These are phyloP conservation scores for Lyophyllum decastes DNA, from an alignment of 768 basidiomycete species.

Conservation along the genomic window DNA sequence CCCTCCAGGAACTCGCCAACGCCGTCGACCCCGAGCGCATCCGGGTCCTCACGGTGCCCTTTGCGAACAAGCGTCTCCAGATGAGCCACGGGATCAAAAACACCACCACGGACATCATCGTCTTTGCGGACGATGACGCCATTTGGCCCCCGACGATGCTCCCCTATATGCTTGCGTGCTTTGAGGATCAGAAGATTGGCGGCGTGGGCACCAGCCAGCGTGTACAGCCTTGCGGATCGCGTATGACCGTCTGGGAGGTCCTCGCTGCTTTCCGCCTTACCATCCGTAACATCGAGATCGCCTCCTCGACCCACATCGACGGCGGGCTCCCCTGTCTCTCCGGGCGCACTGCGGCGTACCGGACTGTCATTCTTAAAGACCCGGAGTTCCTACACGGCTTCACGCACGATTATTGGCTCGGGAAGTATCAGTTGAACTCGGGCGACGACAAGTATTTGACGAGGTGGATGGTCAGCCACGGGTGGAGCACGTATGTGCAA, in stretches of 20 bases:
- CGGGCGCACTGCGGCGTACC: constrained; percentile 90
- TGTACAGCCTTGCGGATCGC: constrained; percentile 75
- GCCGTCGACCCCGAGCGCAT: constrained; percentile 84
- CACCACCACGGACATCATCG: constrained; percentile 89
- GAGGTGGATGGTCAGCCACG: constrained; percentile 94
- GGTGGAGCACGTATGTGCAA: constrained; percentile 94
- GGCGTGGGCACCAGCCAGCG: constrained; percentile 92
- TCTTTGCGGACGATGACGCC: constrained; percentile 94
- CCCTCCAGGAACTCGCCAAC: constrained; percentile 86
- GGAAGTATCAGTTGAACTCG: constrained; percentile 92
- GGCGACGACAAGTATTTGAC: constrained; percentile 96
- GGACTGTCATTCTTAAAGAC: constrained; percentile 93
- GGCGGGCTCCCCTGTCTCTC: constrained; percentile 91
- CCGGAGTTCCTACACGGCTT: constrained; percentile 92
- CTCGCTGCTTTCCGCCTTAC: constrained; percentile 91
- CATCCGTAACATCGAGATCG: constrained; percentile 93
- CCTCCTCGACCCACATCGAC: constrained; percentile 88
- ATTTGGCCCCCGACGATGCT: constrained; percentile 93
- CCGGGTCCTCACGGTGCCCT: constrained; percentile 87
- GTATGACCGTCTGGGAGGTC: constrained; percentile 94
- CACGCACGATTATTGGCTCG: constrained; percentile 92
- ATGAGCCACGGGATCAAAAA: constrained; percentile 94
- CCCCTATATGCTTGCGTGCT: constrained; percentile 88
- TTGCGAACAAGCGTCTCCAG: constrained; percentile 91
- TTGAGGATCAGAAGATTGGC: constrained; percentile 92